Percentiles rank a stretch among this genome's conserved stretches.
phyloP scores from a whole-genome alignment of 306 rosid species.

The Acacia acuminata region DNA sequence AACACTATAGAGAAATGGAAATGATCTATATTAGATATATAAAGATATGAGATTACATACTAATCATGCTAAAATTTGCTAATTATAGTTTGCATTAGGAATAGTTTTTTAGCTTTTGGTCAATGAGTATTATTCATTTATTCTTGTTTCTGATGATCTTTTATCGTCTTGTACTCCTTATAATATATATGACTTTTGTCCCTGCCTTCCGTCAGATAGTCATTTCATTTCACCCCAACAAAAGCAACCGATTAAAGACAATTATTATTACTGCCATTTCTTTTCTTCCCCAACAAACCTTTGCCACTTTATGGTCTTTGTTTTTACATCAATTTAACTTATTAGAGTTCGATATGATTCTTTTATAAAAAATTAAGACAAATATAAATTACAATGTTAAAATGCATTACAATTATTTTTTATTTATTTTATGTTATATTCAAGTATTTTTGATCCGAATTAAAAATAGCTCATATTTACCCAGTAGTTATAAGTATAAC shows the following conservation, averaged over 20 bases:
- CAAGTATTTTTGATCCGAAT: not conserved
- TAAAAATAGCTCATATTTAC: not conserved
- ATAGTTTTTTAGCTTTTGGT: not conserved
- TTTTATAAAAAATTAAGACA: too few species aligned
- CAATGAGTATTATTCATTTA: not conserved
- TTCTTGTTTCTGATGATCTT: not conserved
- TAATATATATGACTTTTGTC: not conserved
- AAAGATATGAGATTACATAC: not conserved
- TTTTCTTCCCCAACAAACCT: not conserved
- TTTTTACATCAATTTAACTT: too few species aligned
- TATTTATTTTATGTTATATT: too few species aligned
- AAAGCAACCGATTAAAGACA: not conserved
- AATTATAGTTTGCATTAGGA: not conserved
- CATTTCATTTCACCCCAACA: constrained; percentile 21
- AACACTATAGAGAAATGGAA: not conserved
- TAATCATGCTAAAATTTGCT: not conserved
- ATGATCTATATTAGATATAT: not conserved
- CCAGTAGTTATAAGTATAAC: too few species aligned
- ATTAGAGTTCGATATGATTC: not conserved
- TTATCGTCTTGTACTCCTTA: not conserved
- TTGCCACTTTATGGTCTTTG: not conserved
- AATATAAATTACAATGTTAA: too few species aligned
- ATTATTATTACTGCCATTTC: too few species aligned
- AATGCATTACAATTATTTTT: too few species aligned
- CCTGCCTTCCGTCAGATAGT: constrained; percentile 3